These are phyloP conservation scores for Diaporthe longicolla DNA, from an alignment of 2,329 filamentous ascomycete species.

Conservation along the genomic window DNA sequence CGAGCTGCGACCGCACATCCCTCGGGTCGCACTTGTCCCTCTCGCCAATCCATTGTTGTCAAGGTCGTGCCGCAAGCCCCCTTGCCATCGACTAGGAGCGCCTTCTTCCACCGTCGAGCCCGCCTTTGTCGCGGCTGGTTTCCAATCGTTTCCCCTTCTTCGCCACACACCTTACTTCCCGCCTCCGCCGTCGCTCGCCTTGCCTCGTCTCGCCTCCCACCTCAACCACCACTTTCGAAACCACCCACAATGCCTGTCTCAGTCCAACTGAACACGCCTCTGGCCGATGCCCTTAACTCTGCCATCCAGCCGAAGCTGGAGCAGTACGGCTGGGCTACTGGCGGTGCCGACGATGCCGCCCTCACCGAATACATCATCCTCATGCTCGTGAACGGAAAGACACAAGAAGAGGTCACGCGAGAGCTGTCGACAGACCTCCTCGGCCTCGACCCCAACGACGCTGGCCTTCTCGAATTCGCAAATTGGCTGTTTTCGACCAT, in stretches of 20 bases:
- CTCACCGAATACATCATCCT: slow-evolving; percentile 97
- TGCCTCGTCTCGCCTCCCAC: not conserved
- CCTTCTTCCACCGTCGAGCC: slow-evolving; percentile 3
- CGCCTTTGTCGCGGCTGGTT: slow-evolving; percentile 32
- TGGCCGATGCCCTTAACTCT: slow-evolving; percentile 86
- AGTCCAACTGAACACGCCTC: slow-evolving; percentile 81
- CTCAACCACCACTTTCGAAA: slow-evolving; percentile 13
- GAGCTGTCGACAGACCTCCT: slow-evolving; percentile 93
- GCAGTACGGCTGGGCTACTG: slow-evolving; percentile 92
- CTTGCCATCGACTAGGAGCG: slow-evolving; percentile 12
- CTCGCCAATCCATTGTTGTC: slow-evolving; percentile 37
- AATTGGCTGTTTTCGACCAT: slow-evolving; percentile 95
- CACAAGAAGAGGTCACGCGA: slow-evolving; percentile 86
- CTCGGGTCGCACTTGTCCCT: slow-evolving; percentile 7
- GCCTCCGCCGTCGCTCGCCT: not conserved
- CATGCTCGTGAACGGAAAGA: slow-evolving; percentile 97
- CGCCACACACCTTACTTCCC: slow-evolving; percentile 7
- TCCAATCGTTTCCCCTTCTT: slow-evolving; percentile 2
- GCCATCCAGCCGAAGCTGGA: slow-evolving; percentile 92
- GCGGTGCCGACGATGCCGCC: slow-evolving; percentile 82
- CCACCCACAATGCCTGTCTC: slow-evolving; percentile 80
- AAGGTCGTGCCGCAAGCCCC: slow-evolving; percentile 10
- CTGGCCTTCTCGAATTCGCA: slow-evolving; percentile 85
- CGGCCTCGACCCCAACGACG: slow-evolving; percentile 84
- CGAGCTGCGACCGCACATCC: not conserved